Evolutionary conservation across 805 yeast genomes (phyloP).

Genomic region (Metschnikowia noctiluminum): DNA sequence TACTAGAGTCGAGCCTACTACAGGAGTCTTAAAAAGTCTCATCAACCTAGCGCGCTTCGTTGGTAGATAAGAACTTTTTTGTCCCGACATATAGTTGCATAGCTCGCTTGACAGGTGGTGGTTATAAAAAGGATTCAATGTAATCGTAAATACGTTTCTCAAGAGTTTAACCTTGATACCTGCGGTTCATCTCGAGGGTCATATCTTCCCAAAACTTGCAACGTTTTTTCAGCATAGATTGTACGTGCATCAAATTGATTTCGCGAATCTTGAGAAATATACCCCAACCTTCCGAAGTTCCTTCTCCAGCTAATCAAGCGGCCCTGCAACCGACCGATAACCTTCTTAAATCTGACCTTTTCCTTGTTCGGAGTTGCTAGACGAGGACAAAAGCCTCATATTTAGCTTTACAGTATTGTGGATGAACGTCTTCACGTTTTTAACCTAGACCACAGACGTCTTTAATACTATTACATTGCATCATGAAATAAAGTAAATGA

Average conservation of each 20-base stretch:
- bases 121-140: neutral
- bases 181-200: neutral
- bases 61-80: no score
- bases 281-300: neutral
- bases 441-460: neutral
- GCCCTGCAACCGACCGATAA: neutral
- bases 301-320: neutral
- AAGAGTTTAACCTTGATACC: neutral
- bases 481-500: neutral
- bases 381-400: neutral
- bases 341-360: neutral
- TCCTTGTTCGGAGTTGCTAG: neutral
- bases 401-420: neutral
- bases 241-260: neutral
- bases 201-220: neutral
- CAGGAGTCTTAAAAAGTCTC: no score
- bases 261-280: neutral
- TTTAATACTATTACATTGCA: neutral
- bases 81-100: no score
- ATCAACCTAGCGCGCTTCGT: no score
- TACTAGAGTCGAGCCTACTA: no score
- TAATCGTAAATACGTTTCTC: neutral
- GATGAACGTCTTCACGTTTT: neutral
- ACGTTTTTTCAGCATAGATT: neutral
- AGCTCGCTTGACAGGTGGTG: no score